phyloP scores from a whole-genome alignment of 495 filamentous ascomycete species.

The Aspergillus bertholletiae region DNA sequence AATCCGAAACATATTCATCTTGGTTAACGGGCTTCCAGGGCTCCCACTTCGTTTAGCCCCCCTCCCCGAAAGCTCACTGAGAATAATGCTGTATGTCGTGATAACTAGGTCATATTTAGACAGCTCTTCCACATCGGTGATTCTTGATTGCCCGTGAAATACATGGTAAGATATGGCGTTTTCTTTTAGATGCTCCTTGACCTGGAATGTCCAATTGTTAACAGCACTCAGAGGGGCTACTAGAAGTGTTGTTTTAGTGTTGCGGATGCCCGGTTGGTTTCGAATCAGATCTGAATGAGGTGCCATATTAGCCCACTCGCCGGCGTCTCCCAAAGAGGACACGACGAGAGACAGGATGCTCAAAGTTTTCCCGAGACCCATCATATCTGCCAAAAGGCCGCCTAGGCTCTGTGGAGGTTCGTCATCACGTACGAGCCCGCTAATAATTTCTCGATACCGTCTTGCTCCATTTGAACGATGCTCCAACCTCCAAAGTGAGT shows the following conservation, averaged over 20 bases:
- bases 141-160: slow-evolving; percentile 78
- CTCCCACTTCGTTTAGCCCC: slow-evolving; percentile 56
- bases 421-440: slow-evolving; percentile 56
- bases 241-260: slow-evolving; percentile 78
- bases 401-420: slow-evolving; percentile 70
- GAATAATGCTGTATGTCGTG: slow-evolving; percentile 86
- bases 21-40: slow-evolving; percentile 65
- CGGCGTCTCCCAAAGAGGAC: slow-evolving; percentile 55
- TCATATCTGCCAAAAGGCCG: slow-evolving; percentile 95
- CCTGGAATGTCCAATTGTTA: slow-evolving; percentile 88
- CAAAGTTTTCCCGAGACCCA: slow-evolving; percentile 94
- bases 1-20: slow-evolving; percentile 88
- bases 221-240: slow-evolving; percentile 88
- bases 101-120: slow-evolving; percentile 77
- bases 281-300: slow-evolving; percentile 28
- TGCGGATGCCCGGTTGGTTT: slow-evolving; percentile 50
- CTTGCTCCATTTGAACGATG: slow-evolving; percentile 48
- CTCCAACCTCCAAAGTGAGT: slow-evolving; percentile 70
- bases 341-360: slow-evolving; percentile 78
- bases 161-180: slow-evolving; percentile 63
- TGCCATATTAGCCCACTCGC: slow-evolving; percentile 43
- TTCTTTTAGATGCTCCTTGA: slow-evolving; percentile 70
- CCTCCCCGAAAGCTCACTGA: slow-evolving; percentile 66
- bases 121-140: slow-evolving; percentile 62
- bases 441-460: slow-evolving; percentile 79